Evolutionary conservation across 163 green algal genomes (phyloP).

Genomic region (Chlamydomonas reinhardtii): DNA sequence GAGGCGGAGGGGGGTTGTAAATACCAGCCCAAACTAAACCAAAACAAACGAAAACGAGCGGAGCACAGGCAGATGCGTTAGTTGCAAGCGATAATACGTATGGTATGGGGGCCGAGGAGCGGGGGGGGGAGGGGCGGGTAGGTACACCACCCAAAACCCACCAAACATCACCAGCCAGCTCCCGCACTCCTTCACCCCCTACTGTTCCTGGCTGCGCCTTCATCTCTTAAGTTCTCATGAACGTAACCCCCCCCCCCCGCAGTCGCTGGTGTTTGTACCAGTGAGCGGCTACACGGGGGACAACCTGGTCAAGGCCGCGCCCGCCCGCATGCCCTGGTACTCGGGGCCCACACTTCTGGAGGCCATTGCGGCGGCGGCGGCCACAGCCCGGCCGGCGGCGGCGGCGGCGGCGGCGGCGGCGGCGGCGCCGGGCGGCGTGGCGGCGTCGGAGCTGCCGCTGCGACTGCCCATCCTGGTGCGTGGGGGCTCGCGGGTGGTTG

Average conservation of each 20-base stretch:
- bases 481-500: no score
- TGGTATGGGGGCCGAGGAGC: no score
- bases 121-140: no score
- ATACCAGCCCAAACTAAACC: neutral
- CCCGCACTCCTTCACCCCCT: no score
- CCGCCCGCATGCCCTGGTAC: conserved; percentile 1
- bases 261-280: conserved; percentile 8
- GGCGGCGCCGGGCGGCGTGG: neutral
- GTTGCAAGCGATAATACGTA: no score
- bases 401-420: neutral
- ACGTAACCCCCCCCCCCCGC: neutral
- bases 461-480: conserved; percentile 18
- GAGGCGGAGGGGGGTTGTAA: neutral
- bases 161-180: no score
- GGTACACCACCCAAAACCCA: no score
- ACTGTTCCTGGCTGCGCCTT: no score
- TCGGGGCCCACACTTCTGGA: conserved; percentile 3
- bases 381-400: no score
- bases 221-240: no score
- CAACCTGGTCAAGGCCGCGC: conserved; percentile 19
- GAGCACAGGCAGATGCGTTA: no score
- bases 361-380: neutral
- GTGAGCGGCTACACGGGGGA: conserved; percentile 9
- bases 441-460: neutral
- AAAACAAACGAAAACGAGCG: no score